phyloP scores from a whole-genome alignment of 257 asterid genomes.

The Phtheirospermum japonicum region DNA sequence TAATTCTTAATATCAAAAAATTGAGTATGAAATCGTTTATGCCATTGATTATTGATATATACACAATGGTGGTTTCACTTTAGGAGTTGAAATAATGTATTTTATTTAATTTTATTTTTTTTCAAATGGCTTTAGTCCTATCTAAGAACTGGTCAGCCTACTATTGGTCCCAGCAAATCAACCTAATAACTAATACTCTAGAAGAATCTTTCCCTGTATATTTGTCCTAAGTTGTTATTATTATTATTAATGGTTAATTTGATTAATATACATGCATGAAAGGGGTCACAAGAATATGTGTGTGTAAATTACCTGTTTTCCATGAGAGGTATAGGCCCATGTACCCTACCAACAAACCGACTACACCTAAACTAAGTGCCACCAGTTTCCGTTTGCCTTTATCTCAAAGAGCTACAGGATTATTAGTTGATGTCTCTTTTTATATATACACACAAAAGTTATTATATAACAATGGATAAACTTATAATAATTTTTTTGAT shows the following conservation, averaged over 20 bases:
- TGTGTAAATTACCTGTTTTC: not conserved
- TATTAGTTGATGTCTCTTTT: too few relatives aligned
- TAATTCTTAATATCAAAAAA: too few relatives aligned
- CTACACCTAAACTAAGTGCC: conserved; percentile 18
- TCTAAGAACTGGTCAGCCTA: conserved; percentile 13
- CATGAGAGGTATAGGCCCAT: conserved; percentile 28
- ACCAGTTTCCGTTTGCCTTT: conserved; percentile 21
- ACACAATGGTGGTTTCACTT: too few relatives aligned
- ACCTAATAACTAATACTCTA: not conserved
- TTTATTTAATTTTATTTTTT: not conserved
- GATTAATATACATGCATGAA: too few relatives aligned
- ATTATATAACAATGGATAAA: too few relatives aligned
- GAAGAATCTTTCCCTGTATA: not conserved
- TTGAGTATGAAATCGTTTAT: too few relatives aligned
- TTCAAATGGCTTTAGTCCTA: conserved; percentile 4
- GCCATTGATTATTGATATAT: too few relatives aligned
- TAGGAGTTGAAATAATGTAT: too few relatives aligned
- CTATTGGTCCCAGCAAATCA: not conserved
- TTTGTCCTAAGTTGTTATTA: conserved; percentile 23
- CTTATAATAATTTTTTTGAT: too few relatives aligned
- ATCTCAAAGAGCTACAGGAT: too few relatives aligned
- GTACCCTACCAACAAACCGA: too few relatives aligned
- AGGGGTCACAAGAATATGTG: conserved; percentile 8
- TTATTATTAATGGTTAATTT: not conserved
- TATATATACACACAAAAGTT: too few relatives aligned